Evolutionary conservation across 805 yeast species (phyloP).

Genomic region (Barnettozyma sucrosica): DNA sequence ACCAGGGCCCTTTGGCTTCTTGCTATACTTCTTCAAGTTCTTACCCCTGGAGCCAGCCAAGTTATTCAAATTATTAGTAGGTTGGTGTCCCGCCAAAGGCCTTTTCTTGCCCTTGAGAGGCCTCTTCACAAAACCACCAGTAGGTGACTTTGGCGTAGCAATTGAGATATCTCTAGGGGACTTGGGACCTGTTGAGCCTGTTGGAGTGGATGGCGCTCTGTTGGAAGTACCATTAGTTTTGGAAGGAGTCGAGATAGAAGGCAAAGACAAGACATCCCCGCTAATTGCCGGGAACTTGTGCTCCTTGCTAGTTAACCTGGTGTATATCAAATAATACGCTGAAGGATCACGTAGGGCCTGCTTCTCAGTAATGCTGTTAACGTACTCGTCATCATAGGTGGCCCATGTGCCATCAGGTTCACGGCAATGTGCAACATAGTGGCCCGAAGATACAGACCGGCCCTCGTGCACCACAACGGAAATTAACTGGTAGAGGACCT

Average conservation of each 20-base stretch:
- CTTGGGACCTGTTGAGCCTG: neutral
- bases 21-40: constrained; percentile 17
- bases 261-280: neutral
- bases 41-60: constrained; percentile 11
- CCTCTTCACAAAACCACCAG: neutral
- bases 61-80: constrained; percentile 23
- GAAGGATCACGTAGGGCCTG: constrained; percentile 77
- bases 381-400: constrained; percentile 88
- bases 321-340: constrained; percentile 86
- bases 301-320: constrained; percentile 60
- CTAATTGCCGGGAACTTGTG: constrained; percentile 12
- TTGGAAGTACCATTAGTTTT: neutral
- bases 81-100: constrained; percentile 12
- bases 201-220: neutral
- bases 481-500: constrained; percentile 61
- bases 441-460: constrained; percentile 86
- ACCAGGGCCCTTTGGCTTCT: constrained; percentile 11
- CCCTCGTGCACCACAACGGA: constrained; percentile 94
- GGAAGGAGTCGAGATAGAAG: neutral
- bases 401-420: constrained; percentile 94
- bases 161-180: neutral
- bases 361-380: constrained; percentile 64
- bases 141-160: neutral
- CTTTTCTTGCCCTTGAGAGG: constrained; percentile 13
- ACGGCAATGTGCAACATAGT: constrained; percentile 83